phyloP scores from a whole-genome alignment of 1,139 yeast species.

The Suhomyces ambrosiae region DNA sequence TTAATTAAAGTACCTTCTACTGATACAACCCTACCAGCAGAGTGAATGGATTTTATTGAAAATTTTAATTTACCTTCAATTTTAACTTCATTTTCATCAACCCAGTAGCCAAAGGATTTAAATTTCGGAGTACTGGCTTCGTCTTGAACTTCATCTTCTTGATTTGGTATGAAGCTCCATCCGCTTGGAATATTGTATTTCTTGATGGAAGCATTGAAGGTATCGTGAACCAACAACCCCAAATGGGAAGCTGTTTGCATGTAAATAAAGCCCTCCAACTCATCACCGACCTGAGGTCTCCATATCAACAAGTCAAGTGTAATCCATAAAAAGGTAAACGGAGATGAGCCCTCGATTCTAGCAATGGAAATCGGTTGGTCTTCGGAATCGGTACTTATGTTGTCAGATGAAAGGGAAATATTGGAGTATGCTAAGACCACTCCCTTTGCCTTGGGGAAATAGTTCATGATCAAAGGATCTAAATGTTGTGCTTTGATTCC shows the following conservation, averaged over 20 bases:
- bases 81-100: slow-evolving; percentile 67
- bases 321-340: slow-evolving; percentile 87
- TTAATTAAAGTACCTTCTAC: slow-evolving; percentile 79
- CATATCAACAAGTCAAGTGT: slow-evolving; percentile 82
- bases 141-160: slow-evolving; percentile 56
- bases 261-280: slow-evolving; percentile 81
- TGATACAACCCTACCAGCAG: slow-evolving; percentile 79
- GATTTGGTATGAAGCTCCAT: slow-evolving; percentile 84
- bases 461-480: slow-evolving; percentile 86
- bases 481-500: slow-evolving; percentile 88
- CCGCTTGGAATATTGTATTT: slow-evolving; percentile 76
- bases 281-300: slow-evolving; percentile 86
- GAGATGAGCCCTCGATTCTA: slow-evolving; percentile 75
- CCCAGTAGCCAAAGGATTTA: slow-evolving; percentile 82
- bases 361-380: slow-evolving; percentile 46
- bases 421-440: slow-evolving; percentile 80
- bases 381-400: slow-evolving; percentile 35
- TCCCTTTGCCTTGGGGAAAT: slow-evolving; percentile 72
- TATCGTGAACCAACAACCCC: slow-evolving; percentile 87
- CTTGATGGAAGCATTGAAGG: slow-evolving; percentile 91
- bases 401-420: slow-evolving; percentile 43
- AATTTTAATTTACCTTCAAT: slow-evolving; percentile 82
- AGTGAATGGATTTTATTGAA: slow-evolving; percentile 69
- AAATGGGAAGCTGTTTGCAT: slow-evolving; percentile 95
- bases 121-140: slow-evolving; percentile 22